A percentile compares a stretch with the other conserved stretches of the same genome.
phyloP scores from a whole-genome alignment of 148 eudicot genomes.

The Nepenthes gracilis region DNA sequence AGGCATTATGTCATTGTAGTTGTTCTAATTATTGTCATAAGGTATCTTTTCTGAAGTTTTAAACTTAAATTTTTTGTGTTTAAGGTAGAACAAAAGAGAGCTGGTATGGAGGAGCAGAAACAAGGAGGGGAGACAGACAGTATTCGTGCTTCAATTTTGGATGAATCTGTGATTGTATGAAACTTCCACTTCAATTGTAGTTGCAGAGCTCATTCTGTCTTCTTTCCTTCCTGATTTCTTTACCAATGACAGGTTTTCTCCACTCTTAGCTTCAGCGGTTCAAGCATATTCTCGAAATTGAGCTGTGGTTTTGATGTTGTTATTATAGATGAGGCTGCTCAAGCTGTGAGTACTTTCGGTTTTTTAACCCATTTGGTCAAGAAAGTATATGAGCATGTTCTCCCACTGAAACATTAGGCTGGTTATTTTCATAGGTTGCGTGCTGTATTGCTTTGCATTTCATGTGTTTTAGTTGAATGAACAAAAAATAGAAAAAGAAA shows the following conservation, averaged over 20 bases:
- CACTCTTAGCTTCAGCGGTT: constrained; percentile 97
- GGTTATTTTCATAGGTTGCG: no score
- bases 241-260: constrained; percentile 71
- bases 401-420: no score
- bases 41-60: no score
- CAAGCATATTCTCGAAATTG: constrained; percentile 60
- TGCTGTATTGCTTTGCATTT: no score
- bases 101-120: constrained; percentile 65
- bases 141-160: constrained; percentile 1
- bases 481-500: no score
- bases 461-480: no score
- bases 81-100: constrained; percentile 87
- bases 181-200: background rate
- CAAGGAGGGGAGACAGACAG: constrained; percentile 26
- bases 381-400: background rate
- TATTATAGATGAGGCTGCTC: constrained; percentile 98
- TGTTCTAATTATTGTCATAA: no score
- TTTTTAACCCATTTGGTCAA: background rate
- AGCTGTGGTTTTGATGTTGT: constrained; percentile 87
- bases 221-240: constrained; percentile 10
- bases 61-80: background rate
- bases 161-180: constrained; percentile 1
- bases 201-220: background rate
- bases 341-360: constrained; percentile 59
- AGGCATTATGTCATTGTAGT: no score